Percentiles rank a stretch among this genome's conserved stretches.
These are phyloP conservation scores for Huntiella abstrusa DNA, from an alignment of 2,329 filamentous ascomycete genomes.

Conservation along the genomic window DNA sequence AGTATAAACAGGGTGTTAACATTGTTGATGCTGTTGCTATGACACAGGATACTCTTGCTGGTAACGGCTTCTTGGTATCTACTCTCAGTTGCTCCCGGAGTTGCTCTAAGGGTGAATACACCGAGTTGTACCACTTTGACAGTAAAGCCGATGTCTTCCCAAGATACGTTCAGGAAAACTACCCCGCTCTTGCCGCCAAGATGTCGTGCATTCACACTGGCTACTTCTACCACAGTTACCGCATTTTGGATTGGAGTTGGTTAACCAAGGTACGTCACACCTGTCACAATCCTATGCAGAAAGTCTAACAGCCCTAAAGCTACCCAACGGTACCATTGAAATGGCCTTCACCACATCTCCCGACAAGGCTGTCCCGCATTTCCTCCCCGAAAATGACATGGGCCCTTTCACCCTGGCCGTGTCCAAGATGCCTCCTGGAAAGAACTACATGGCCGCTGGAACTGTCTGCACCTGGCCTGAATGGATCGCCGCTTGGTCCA, in stretches of 20 bases:
- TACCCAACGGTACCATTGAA: constrained; percentile 23
- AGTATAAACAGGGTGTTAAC: constrained; percentile 33
- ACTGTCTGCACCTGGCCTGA: constrained; percentile 27
- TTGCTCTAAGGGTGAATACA: constrained; percentile 26
- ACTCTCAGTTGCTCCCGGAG: constrained; percentile 29
- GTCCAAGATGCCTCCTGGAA: constrained; percentile 28
- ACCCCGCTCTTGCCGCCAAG: constrained; percentile 27
- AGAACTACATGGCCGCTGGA: constrained; percentile 29
- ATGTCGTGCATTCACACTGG: constrained; percentile 33
- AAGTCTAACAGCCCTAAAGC: background rate
- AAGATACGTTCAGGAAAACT: constrained; percentile 23
- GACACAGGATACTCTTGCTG: constrained; percentile 22
- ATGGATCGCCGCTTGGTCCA: constrained; percentile 24
- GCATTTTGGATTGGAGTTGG: constrained; percentile 26
- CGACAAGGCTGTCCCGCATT: constrained; percentile 22
- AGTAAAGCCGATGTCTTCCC: constrained; percentile 33
- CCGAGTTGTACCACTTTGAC: constrained; percentile 34
- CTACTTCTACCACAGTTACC: constrained; percentile 29
- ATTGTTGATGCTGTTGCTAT: constrained; percentile 33
- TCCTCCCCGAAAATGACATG: constrained; percentile 27
- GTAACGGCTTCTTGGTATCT: constrained; percentile 31
- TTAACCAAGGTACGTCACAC: constrained; percentile 23
- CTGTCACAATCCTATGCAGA: background rate
- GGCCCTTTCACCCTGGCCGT: constrained; percentile 30
- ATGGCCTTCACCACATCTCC: constrained; percentile 28